Evolutionary conservation across 1,284 basidiomycete genomes (phyloP).

Genomic region (Apiotrichum laibachii): DNA sequence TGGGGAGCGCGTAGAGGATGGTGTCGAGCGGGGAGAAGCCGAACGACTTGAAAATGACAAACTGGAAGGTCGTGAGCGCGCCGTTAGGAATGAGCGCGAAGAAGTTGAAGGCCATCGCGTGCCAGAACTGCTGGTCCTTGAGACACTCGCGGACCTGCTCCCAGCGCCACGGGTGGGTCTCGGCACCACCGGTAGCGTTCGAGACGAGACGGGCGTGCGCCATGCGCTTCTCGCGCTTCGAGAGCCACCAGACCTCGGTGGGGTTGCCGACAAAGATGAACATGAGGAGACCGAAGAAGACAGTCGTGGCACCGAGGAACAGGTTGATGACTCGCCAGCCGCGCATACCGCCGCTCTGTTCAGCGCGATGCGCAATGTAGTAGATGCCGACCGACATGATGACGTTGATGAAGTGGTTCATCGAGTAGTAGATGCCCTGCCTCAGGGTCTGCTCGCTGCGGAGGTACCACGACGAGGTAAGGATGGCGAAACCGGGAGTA

Average conservation of each 20-base stretch:
- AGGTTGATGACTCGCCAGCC: conserved; percentile 38
- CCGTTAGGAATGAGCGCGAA: conserved; percentile 32
- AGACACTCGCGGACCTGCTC: conserved; percentile 32
- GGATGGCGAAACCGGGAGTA: conserved; percentile 21
- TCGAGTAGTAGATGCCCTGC: conserved; percentile 28
- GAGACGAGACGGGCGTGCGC: conserved; percentile 29
- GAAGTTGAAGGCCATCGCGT: conserved; percentile 22
- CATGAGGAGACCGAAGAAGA: conserved; percentile 11
- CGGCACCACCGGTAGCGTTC: conserved; percentile 22
- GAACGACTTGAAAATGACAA: conserved; percentile 20
- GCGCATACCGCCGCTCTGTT: conserved; percentile 21
- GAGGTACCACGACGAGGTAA: conserved; percentile 35
- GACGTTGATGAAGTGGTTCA: conserved; percentile 24
- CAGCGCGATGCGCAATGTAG: conserved; percentile 26
- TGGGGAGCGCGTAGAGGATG: conserved; percentile 18
- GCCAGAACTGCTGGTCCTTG: conserved; percentile 31
- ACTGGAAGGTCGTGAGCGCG: conserved; percentile 27
- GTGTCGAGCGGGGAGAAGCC: conserved; percentile 28
- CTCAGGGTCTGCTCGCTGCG: conserved; percentile 27
- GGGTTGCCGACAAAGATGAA: conserved; percentile 30
- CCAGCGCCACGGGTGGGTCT: conserved; percentile 32
- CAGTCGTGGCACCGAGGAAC: conserved; percentile 34
- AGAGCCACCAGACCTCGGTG: conserved; percentile 33
- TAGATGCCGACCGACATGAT: conserved; percentile 26
- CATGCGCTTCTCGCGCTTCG: conserved; percentile 29